phyloP scores from a whole-genome alignment of 768 basidiomycete species.

The Rhizopogon vinicolor region DNA sequence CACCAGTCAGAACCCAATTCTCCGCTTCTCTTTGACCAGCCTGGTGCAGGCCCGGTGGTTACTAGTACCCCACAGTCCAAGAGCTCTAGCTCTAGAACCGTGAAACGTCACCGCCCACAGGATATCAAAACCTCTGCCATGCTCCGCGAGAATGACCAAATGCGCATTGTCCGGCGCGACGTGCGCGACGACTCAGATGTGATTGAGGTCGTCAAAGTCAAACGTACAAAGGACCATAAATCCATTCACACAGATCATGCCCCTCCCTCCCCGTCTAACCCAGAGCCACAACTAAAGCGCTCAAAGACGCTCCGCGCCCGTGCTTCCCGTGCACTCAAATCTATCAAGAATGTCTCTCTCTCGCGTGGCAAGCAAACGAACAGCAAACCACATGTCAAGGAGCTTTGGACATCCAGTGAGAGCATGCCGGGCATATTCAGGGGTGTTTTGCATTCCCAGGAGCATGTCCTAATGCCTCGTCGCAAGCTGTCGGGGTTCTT shows the following conservation, averaged over 20 bases:
- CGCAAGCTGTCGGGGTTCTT: constrained; percentile 18
- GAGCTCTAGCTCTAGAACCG: constrained; percentile 16
- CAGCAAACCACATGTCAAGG: constrained; percentile 35
- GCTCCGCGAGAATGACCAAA: constrained; percentile 14
- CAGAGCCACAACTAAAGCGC: constrained; percentile 22
- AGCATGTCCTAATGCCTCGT: constrained; percentile 21
- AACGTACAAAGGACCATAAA: constrained; percentile 27
- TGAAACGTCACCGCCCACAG: constrained; percentile 27
- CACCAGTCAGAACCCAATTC: constrained; percentile 9
- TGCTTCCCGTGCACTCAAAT: constrained; percentile 43
- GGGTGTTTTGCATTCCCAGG: constrained; percentile 7
- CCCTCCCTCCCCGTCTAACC: constrained; percentile 8
- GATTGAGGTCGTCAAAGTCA: constrained; percentile 57
- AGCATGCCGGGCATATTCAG: constrained; percentile 21
- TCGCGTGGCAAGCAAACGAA: constrained; percentile 24
- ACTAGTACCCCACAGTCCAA: not conserved
- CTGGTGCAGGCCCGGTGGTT: constrained; percentile 5
- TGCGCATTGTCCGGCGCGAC: constrained; percentile 17
- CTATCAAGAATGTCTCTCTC: constrained; percentile 35
- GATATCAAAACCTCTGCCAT: constrained; percentile 14
- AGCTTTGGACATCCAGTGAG: constrained; percentile 29
- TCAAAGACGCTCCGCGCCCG: constrained; percentile 41
- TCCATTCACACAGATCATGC: not conserved
- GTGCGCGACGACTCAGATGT: constrained; percentile 48
- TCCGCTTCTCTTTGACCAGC: constrained; percentile 5